Evolutionary conservation across 352 stramenopile genomes (phyloP).

Genomic region (Phytophthora hibernalis): DNA sequence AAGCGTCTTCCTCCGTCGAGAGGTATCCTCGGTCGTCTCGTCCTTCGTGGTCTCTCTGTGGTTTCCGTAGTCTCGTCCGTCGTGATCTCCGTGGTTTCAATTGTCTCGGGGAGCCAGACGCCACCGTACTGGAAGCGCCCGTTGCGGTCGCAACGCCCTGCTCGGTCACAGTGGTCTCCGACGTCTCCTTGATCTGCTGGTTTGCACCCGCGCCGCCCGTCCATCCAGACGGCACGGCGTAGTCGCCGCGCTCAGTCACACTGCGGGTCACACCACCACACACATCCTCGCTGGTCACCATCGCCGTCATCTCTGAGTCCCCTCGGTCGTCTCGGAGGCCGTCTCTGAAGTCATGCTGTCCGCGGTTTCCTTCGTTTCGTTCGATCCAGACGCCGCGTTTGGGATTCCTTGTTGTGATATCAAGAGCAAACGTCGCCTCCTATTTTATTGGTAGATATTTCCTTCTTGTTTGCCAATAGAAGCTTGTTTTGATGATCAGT

Average conservation of each 20-base stretch:
- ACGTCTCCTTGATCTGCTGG: neutral
- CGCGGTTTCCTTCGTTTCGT: too few relatives aligned
- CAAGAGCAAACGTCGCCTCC: too few relatives aligned
- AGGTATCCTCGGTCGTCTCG: neutral
- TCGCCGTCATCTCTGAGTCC: neutral
- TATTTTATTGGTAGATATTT: too few relatives aligned
- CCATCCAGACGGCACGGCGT: neutral
- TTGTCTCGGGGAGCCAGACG: conserved; percentile 6
- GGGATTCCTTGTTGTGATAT: too few relatives aligned
- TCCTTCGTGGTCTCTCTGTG: too few relatives aligned
- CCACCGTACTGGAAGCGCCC: neutral
- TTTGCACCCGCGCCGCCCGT: neutral
- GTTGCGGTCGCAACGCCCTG: neutral
- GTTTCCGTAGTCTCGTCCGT: too few relatives aligned
- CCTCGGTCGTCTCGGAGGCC: too few relatives aligned
- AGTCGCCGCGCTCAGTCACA: neutral
- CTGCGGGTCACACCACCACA: neutral
- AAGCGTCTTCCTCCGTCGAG: too few relatives aligned
- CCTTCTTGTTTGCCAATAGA: too few relatives aligned
- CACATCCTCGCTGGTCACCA: neutral
- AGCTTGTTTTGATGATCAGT: too few relatives aligned
- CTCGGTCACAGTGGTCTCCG: conserved; percentile 4
- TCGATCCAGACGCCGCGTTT: too few relatives aligned
- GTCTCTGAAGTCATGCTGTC: too few relatives aligned
- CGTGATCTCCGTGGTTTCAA: neutral